Evolutionary conservation across 208 protist genomes (phyloP), one percentile per base, ranked within the genome.

Genomic region (Crithidia sp.): DNA sequence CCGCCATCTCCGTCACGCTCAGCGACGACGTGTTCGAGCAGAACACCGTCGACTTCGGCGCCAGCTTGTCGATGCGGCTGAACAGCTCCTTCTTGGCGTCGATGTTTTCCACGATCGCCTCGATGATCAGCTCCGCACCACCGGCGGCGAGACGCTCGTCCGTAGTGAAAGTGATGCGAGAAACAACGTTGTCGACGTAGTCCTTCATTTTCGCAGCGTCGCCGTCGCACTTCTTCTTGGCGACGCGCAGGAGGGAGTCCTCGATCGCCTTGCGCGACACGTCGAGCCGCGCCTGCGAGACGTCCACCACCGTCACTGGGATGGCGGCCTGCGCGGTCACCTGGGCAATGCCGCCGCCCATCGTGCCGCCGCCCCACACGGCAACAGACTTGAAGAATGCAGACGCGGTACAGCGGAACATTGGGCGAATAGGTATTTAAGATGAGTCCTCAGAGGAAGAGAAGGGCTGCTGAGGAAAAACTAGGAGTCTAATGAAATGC

Each of bases 21-120:
- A 96, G 84, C 41, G 92, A 96, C 10, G 89, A 94, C 13, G 92
- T 96, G 84, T 96, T 96, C 37, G 89, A 90, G 66, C 84, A 92
- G 73, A 98, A 95, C 60, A 96, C 87, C 55, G 81, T 85, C 44
- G 87, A 76, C 54, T 79, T 84, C 7, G 81, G 76, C 12, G 86
- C 86, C 41, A 85, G 37, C 62, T 76, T 81, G 65, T 91, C 89
- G 44, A 94, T 59, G 13, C 75, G 74, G 7, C 53, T 53, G 58
- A 84, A 91, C 5, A 94, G 77, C 53, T 78, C 64, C 67, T 85
- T 87, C 81, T 94, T 94, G 3, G 55, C 80, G 39, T 85, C 86
- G 19, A 91, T 79, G 69, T 90, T 75, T 76, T 94, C 89, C 13
- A 85, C 73, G 17, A 91, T 82, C 9, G 89, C 89, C 75, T 94